Percentiles rank a stretch among this genome's conserved stretches.
Evolutionary conservation across 2,329 filamentous ascomycete species (phyloP).

Genomic region (Aspergillus fructus): DNA sequence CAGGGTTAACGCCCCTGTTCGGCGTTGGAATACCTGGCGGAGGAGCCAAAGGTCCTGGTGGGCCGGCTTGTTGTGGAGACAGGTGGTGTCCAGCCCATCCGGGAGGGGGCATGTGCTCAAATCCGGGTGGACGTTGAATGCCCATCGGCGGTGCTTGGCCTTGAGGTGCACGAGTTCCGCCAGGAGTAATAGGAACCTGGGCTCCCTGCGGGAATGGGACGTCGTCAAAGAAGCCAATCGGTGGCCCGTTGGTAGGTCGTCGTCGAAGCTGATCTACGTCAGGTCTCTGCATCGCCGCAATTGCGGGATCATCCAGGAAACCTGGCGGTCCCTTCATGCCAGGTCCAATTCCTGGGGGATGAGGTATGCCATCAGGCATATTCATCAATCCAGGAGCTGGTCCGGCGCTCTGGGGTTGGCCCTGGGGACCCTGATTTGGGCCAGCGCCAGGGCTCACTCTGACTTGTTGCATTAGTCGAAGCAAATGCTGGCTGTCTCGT

Average conservation of each 20-base stretch:
- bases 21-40: conserved; percentile 42
- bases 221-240: conserved; percentile 43
- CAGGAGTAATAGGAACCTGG: conserved; percentile 36
- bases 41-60: conserved; percentile 33
- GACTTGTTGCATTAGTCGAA: conserved; percentile 74
- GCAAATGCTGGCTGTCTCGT: conserved; percentile 78
- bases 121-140: conserved; percentile 45
- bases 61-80: conserved; percentile 36
- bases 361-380: conserved; percentile 37
- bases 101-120: conserved; percentile 43
- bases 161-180: conserved; percentile 34
- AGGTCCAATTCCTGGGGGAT: conserved; percentile 33
- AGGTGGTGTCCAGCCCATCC: conserved; percentile 39
- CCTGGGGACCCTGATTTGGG: conserved; percentile 25
- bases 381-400: conserved; percentile 34
- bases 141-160: conserved; percentile 37
- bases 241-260: conserved; percentile 38
- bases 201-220: conserved; percentile 36
- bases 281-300: conserved; percentile 42
- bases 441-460: conserved; percentile 30
- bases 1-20: conserved; percentile 37
- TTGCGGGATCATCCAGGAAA: conserved; percentile 46
- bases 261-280: conserved; percentile 39
- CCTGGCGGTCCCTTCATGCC: conserved; percentile 35
- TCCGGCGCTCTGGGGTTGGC: conserved; percentile 29